Evolutionary conservation across 371 early-diverging fungal species (phyloP), one percentile per base, ranked within the genome.

Genomic region (Actinomortierella wolfii): DNA sequence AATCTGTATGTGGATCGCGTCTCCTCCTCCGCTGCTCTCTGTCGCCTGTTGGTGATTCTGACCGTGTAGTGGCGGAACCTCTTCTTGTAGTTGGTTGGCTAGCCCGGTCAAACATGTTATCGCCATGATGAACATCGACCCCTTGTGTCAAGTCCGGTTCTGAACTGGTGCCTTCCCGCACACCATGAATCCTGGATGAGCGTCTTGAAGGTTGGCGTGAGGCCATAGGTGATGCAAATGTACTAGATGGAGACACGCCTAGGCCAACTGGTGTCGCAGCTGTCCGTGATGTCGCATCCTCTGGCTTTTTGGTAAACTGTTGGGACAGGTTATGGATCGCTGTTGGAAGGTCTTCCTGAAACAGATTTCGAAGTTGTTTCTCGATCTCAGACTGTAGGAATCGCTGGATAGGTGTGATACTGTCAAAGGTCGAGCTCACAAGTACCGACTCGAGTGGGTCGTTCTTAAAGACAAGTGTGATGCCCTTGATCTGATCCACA

Each of bases 401-500:
- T 9, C 89, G 78, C 39, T 92, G 85, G 26, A 99, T 90, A 28
- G 86, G 88, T 9, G 92, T 85, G 43, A 97, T 84, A 59, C 89
- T 85, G 67, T 97, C 99, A 67, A 99, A 99, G 0, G 97, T 96
- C 3, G 95, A 94, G 64, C 91, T 91, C 54, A 99, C 93, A 40
- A 91, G 85, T 34, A 99, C 93, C 0, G 86, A 87, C 46, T 96
- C 96, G 29, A 99, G 78, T 17, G 99, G 98, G 61, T 97, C 97
- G 67, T 95, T 97, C 68, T 97, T 96, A 74, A 99, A 97, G 6
- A 91, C 94, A 40, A 98, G 84, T 1, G 98, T 97, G 40, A 97
- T 88, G 26, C 98, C 98, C 68, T 90, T 91, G 48, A 86, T 82
- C 71, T 94, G 91, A 57, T 94, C 95, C 4, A 97, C 93, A 0